Percentiles rank a stretch among this genome's conserved stretches.
These are phyloP conservation scores for Strombidium stylifer DNA, from an alignment of 73 alveolate genomes.

Conservation along the genomic window DNA sequence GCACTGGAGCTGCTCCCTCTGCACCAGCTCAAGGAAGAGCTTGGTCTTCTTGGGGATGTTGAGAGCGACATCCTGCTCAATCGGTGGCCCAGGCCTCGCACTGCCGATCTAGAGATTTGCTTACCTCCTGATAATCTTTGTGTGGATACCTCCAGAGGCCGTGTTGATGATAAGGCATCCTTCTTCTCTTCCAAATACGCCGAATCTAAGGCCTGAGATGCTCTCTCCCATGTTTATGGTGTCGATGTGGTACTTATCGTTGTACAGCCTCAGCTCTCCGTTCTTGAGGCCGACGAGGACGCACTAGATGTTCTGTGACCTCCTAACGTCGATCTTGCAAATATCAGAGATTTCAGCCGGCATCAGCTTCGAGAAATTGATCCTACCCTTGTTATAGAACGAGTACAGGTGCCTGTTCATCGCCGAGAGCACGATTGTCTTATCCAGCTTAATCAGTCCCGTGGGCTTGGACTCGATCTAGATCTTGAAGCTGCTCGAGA, in stretches of 20 bases:
- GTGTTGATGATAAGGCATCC: conserved; percentile 84
- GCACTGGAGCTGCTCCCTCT: conserved; percentile 89
- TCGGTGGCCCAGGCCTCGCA: conserved; percentile 71
- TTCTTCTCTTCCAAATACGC: conserved; percentile 88
- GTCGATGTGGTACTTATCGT: conserved; percentile 79
- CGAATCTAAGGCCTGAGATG: conserved; percentile 84
- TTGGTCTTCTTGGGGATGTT: conserved; percentile 90
- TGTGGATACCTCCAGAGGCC: conserved; percentile 87
- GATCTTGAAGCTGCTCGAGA: conserved; percentile 39
- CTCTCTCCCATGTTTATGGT: conserved; percentile 57
- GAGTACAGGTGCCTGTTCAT: conserved; percentile 76
- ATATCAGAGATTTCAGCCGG: conserved; percentile 76
- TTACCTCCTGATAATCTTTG: conserved; percentile 69
- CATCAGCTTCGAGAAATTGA: conserved; percentile 70
- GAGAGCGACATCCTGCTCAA: conserved; percentile 74
- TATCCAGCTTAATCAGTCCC: conserved; percentile 75
- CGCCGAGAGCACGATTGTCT: conserved; percentile 77
- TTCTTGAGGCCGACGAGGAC: conserved; percentile 81
- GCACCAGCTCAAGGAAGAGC: conserved; percentile 85
- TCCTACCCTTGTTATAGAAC: conserved; percentile 71
- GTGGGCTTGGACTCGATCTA: conserved; percentile 83
- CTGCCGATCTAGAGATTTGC: conserved; percentile 63
- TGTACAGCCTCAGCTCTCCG: conserved; percentile 88
- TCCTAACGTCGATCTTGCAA: conserved; percentile 75
- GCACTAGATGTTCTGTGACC: conserved; percentile 57